Conservation (phyloP, 148 eudicot species). For the Chenopodium quinoa region DNA sequence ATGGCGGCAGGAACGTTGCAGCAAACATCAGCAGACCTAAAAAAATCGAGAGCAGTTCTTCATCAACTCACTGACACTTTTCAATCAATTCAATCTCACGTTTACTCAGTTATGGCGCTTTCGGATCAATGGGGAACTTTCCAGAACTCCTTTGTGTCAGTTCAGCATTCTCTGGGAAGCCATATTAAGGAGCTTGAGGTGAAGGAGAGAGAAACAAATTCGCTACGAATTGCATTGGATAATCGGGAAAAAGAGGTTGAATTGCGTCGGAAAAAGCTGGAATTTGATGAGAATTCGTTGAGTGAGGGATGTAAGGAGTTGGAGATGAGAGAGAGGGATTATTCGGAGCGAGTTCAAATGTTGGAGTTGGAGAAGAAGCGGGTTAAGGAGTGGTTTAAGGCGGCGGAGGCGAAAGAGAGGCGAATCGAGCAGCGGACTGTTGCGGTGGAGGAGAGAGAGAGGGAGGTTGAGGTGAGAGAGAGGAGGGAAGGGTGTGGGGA, state of each 20-base stretch:
- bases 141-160: background rate
- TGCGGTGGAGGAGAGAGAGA: conserved; percentile 1
- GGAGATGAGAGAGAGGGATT: too few species aligned
- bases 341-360: too few species aligned
- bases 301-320: background rate
- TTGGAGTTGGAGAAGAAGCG: background rate
- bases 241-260: background rate
- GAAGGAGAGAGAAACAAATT: background rate
- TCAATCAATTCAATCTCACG: background rate
- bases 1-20: background rate
- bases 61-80: background rate
- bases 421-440: background rate
- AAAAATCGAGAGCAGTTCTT: background rate
- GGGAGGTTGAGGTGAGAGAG: background rate
- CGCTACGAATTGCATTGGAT: background rate
- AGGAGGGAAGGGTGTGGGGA: background rate
- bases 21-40: conserved; percentile 4
- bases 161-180: background rate
- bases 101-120: background rate
- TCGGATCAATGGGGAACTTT: background rate
- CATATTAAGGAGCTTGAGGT: background rate
- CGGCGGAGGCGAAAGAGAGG: background rate
- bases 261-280: background rate
- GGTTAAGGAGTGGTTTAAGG: background rate
- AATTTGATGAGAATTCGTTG: background rate